These are phyloP conservation scores for Clonostachys rhizophaga DNA, from an alignment of 2,329 filamentous ascomycete genomes.

Conservation along the genomic window DNA sequence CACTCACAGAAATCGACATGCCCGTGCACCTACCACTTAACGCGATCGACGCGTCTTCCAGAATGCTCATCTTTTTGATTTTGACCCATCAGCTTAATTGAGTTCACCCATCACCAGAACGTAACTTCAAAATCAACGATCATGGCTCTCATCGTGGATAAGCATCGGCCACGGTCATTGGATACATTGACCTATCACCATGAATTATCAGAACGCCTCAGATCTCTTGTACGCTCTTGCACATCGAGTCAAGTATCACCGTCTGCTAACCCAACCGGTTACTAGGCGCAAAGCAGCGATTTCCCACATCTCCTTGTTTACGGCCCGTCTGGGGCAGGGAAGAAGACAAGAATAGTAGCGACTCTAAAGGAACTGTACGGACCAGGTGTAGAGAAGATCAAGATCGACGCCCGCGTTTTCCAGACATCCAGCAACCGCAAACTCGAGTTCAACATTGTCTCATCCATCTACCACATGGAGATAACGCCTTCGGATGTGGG, in stretches of 20 bases:
- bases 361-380: constrained; percentile 95
- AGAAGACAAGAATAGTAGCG: constrained; percentile 95
- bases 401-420: constrained; percentile 96
- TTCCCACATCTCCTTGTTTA: constrained; percentile 98
- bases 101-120: background rate
- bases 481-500: constrained; percentile 97
- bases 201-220: constrained; percentile 81
- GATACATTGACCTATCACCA: constrained; percentile 81
- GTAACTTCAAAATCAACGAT: constrained; percentile 3
- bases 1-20: background rate
- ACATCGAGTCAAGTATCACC: background rate
- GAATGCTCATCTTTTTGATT: background rate
- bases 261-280: background rate
- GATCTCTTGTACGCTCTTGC: constrained; percentile 65
- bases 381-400: constrained; percentile 98
- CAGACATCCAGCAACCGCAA: constrained; percentile 95
- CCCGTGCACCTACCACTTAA: constrained; percentile 22
- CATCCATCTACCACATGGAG: constrained; percentile 95
- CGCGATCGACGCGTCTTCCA: constrained; percentile 26
- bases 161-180: constrained; percentile 68
- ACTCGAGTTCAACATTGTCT: constrained; percentile 98
- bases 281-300: constrained; percentile 88
- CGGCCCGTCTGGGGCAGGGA: constrained; percentile 91
- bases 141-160: constrained; percentile 69
- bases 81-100: background rate